Evolutionary conservation across 352 stramenopile genomes (phyloP).

Genomic region (Globisporangium camurandrum): DNA sequence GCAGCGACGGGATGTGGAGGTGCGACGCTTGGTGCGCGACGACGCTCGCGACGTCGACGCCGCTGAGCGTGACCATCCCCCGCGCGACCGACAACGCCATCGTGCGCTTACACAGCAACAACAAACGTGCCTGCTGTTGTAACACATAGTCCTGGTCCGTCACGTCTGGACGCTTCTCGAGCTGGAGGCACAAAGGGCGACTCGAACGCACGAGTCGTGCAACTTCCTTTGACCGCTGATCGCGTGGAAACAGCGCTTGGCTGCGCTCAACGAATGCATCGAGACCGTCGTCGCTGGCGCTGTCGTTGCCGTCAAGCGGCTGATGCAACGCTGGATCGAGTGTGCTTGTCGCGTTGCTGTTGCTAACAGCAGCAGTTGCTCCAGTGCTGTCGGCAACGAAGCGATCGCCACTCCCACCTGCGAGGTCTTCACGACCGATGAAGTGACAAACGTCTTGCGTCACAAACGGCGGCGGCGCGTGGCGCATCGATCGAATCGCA

Average conservation of each 20-base stretch:
- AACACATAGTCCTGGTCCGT: slow-evolving; percentile 69
- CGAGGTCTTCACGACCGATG: slow-evolving; percentile 56
- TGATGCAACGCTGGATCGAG: background rate
- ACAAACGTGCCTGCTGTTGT: slow-evolving; percentile 92
- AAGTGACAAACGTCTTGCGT: slow-evolving; percentile 47
- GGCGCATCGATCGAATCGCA: slow-evolving; percentile 44
- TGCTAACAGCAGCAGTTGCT: too few species aligned
- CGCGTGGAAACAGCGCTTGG: slow-evolving; percentile 53
- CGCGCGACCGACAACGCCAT: slow-evolving; percentile 91
- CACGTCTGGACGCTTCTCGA: slow-evolving; percentile 55
- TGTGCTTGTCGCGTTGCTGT: background rate
- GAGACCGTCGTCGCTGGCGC: slow-evolving; percentile 47
- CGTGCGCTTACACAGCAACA: slow-evolving; percentile 90
- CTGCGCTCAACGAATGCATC: slow-evolving; percentile 43
- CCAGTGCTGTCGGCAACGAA: too few species aligned
- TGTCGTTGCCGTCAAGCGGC: background rate
- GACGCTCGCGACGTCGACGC: slow-evolving; percentile 81
- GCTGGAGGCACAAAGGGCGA: slow-evolving; percentile 56
- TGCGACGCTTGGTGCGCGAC: slow-evolving; percentile 64
- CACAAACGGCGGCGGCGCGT: slow-evolving; percentile 47
- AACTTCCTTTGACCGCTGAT: slow-evolving; percentile 81
- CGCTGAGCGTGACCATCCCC: slow-evolving; percentile 97
- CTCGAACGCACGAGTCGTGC: slow-evolving; percentile 71
- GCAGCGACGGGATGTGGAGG: slow-evolving; percentile 88
- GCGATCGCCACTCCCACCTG: slow-evolving; percentile 15